Conservation (phyloP, 2,329 filamentous ascomycete species). For the Aspergillus luchuensis region DNA sequence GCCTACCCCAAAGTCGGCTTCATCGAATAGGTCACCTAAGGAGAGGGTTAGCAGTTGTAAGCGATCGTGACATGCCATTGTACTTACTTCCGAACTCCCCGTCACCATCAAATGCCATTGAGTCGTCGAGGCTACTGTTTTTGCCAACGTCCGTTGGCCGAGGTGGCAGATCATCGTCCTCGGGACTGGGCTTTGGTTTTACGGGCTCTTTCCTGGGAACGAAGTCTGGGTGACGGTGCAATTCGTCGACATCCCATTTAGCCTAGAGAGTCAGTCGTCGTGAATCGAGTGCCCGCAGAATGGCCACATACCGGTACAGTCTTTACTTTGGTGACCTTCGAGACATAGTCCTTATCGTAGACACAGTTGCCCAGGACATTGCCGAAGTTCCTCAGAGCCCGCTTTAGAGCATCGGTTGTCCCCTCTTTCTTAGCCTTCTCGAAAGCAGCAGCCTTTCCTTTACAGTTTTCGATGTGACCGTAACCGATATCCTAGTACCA, state of each 20-base stretch:
- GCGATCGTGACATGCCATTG: background rate
- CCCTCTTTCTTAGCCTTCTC: conserved; percentile 99
- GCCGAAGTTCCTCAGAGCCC: conserved; percentile 86
- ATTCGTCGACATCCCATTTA: conserved; percentile 74
- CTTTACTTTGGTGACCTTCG: conserved; percentile 89
- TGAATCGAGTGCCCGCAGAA: background rate
- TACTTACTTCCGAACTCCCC: conserved; percentile 48
- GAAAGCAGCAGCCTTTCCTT: conserved; percentile 91
- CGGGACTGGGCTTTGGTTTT: conserved; percentile 36
- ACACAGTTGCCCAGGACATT: conserved; percentile 98
- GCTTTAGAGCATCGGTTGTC: conserved; percentile 89
- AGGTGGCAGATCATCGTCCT: conserved; percentile 53
- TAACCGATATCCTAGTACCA: conserved; percentile 77
- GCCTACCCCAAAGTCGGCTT: conserved; percentile 71
- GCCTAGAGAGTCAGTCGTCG: conserved; percentile 41
- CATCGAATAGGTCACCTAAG: conserved; percentile 66
- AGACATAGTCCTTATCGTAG: conserved; percentile 92
- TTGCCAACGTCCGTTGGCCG: conserved; percentile 25
- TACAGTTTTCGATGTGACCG: conserved; percentile 93
- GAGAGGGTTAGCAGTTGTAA: conserved; percentile 20
- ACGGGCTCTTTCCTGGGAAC: conserved; percentile 60
- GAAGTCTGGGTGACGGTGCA: conserved; percentile 81
- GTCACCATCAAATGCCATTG: conserved; percentile 39
- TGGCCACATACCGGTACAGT: conserved; percentile 58
- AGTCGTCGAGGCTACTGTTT: conserved; percentile 34